phyloP scores from a whole-genome alignment of 2,329 filamentous ascomycete genomes.

The Fonsecaea pugnacius region DNA sequence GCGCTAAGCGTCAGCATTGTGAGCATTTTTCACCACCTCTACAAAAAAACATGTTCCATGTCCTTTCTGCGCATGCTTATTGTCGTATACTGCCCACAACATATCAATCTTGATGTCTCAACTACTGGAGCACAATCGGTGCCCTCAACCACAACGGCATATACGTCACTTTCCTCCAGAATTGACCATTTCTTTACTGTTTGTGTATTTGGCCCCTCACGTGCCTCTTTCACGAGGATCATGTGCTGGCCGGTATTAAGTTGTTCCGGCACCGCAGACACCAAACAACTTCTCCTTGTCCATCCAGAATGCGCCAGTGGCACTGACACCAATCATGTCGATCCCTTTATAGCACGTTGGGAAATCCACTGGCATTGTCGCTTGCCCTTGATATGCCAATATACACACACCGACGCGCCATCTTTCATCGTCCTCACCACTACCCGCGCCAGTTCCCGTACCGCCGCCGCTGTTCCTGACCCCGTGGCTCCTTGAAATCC shows the following conservation, averaged over 20 bases:
- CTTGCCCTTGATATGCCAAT: not conserved
- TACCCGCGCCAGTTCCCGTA: not conserved
- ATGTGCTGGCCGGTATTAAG: not conserved
- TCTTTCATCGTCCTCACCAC: constrained; percentile 1
- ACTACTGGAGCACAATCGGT: not conserved
- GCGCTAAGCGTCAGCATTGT: not conserved
- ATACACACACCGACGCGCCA: constrained; percentile 2
- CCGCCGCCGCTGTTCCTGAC: not conserved
- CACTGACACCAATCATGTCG: constrained; percentile 12
- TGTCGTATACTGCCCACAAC: not conserved
- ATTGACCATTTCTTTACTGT: not conserved
- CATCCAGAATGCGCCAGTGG: constrained; percentile 4
- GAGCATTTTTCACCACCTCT: not conserved
- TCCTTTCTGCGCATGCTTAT: not conserved
- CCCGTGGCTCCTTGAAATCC: not conserved
- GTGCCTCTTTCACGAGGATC: not conserved
- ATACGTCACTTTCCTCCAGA: too few species aligned
- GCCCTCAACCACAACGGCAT: not conserved
- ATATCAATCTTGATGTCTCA: constrained; percentile 4
- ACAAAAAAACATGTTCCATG: not conserved
- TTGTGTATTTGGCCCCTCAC: not conserved
- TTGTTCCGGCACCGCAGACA: not conserved
- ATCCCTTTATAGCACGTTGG: constrained; percentile 10
- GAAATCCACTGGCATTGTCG: constrained; percentile 7
- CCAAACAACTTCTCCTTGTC: not conserved